A percentile compares a stretch with the other conserved stretches of the same genome.
Evolutionary conservation across 1,139 yeast genomes (phyloP).

Genomic region (Kazachstania sp.): DNA sequence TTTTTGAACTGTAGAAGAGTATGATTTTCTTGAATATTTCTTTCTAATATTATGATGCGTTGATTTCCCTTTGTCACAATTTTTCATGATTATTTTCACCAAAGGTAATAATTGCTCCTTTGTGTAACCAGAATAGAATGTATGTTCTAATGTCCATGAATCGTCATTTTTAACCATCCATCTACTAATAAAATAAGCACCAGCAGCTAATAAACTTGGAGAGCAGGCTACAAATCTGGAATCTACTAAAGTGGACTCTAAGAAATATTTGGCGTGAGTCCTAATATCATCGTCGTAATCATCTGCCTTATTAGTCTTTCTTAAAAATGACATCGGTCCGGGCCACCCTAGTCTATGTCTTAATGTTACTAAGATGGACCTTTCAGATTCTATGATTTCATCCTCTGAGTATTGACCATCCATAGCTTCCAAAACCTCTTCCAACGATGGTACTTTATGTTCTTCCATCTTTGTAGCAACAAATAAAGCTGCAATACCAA

Average conservation of each 20-base stretch:
- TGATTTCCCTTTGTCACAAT: slow-evolving; percentile 59
- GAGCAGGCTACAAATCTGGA: slow-evolving; percentile 77
- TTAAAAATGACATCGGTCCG: slow-evolving; percentile 92
- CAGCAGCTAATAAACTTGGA: slow-evolving; percentile 94
- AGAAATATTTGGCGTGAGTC: slow-evolving; percentile 83
- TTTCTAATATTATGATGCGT: slow-evolving; percentile 81
- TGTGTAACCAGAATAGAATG: slow-evolving; percentile 85
- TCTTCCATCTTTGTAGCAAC: slow-evolving; percentile 96
- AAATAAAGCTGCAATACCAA: slow-evolving; percentile 90
- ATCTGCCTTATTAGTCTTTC: slow-evolving; percentile 93
- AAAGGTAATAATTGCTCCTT: slow-evolving; percentile 73
- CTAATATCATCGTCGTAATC: slow-evolving; percentile 90
- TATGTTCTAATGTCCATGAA: slow-evolving; percentile 76
- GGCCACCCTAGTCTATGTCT: slow-evolving; percentile 97
- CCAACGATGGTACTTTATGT: slow-evolving; percentile 86
- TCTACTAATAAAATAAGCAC: slow-evolving; percentile 79
- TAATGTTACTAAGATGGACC: slow-evolving; percentile 83
- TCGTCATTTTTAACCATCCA: slow-evolving; percentile 43
- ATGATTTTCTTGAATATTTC: slow-evolving; percentile 77
- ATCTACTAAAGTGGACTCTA: slow-evolving; percentile 89
- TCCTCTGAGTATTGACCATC: slow-evolving; percentile 78
- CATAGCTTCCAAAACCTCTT: slow-evolving; percentile 91
- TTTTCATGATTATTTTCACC: slow-evolving; percentile 59
- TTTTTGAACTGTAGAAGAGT: slow-evolving; percentile 62
- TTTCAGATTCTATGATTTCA: slow-evolving; percentile 81